A percentile compares a stretch with the other conserved stretches of the same genome.
Conservation (phyloP, 805 yeast genomes). For the Metschnikowia arizonensis region DNA sequence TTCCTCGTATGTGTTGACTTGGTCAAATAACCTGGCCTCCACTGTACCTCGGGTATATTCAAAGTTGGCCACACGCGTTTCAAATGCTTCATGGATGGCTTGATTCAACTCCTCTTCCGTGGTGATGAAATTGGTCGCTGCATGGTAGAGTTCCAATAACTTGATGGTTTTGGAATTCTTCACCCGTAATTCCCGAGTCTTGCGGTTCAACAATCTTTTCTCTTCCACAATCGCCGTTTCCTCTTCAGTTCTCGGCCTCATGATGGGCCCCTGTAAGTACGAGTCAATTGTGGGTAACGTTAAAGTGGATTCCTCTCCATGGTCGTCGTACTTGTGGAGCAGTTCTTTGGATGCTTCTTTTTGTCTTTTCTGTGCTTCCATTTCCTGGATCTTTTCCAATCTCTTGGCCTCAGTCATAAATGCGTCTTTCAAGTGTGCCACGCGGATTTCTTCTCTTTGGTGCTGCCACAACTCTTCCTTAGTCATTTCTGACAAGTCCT, state of each 20-base stretch:
- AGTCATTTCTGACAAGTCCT: constrained; percentile 29
- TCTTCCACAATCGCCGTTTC: constrained; percentile 54
- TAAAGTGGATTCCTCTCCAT: constrained; percentile 53
- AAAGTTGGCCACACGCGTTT: constrained; percentile 32
- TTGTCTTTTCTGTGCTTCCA: constrained; percentile 27
- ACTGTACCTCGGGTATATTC: constrained; percentile 32
- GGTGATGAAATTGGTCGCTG: constrained; percentile 63
- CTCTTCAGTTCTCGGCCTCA: constrained; percentile 68
- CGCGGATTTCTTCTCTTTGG: constrained; percentile 61
- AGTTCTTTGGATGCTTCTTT: constrained; percentile 25
- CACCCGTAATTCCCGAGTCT: constrained; percentile 47
- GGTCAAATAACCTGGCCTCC: constrained; percentile 34
- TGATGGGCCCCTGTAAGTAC: constrained; percentile 61
- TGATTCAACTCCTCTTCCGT: constrained; percentile 61
- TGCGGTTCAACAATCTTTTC: constrained; percentile 67
- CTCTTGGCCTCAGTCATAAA: constrained; percentile 51
- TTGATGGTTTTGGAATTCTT: constrained; percentile 52
- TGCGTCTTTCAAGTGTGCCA: constrained; percentile 64
- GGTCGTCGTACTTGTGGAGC: constrained; percentile 32
- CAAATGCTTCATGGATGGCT: constrained; percentile 57
- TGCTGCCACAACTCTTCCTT: constrained; percentile 43
- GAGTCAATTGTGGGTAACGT: constrained; percentile 79
- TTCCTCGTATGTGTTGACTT: constrained; percentile 26
- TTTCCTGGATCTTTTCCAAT: constrained; percentile 36
- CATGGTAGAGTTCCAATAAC: constrained; percentile 68